Conservation (phyloP, 179 eudicot genomes). For the Spergularia azorica region DNA sequence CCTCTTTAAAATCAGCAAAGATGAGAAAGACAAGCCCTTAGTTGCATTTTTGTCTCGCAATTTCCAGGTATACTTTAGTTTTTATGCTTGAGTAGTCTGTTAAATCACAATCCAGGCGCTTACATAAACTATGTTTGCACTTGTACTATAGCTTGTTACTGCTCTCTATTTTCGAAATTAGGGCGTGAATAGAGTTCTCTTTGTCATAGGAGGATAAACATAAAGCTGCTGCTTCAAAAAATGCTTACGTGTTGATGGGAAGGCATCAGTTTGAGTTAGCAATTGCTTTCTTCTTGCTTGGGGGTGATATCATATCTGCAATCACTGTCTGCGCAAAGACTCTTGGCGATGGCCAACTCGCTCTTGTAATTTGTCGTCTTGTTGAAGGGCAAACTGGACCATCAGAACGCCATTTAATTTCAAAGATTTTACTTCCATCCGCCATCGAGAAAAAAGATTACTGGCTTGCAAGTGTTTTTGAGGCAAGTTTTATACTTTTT, state of each 20-base stretch:
- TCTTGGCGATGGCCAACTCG: slow-evolving; percentile 96
- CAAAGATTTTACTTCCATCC: slow-evolving; percentile 81
- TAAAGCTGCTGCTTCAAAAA: slow-evolving; percentile 95
- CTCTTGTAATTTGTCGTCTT: slow-evolving; percentile 94
- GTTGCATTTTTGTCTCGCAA: slow-evolving; percentile 89
- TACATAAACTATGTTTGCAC: neutral
- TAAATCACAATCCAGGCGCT: neutral
- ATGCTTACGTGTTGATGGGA: slow-evolving; percentile 97
- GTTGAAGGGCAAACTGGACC: slow-evolving; percentile 81
- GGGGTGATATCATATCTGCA: slow-evolving; percentile 90
- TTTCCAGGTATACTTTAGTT: slow-evolving; percentile 63
- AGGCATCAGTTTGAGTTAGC: slow-evolving; percentile 95
- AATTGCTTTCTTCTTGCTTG: slow-evolving; percentile 94
- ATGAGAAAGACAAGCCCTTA: slow-evolving; percentile 94
- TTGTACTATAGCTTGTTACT: neutral
- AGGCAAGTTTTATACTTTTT: slow-evolving; percentile 45
- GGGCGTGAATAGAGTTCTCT: neutral
- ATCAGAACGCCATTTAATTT: slow-evolving; percentile 65
- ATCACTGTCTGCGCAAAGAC: slow-evolving; percentile 89
- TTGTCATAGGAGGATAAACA: slow-evolving; percentile 79
- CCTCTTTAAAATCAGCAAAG: slow-evolving; percentile 91
- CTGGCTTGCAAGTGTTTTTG: slow-evolving; percentile 86
- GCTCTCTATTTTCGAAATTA: neutral
- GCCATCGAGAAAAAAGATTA: slow-evolving; percentile 72
- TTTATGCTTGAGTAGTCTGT: slow-evolving; percentile 4